These are phyloP conservation scores for Paradendryphiella salina DNA, from an alignment of 2,329 filamentous ascomycete genomes.

Conservation along the genomic window DNA sequence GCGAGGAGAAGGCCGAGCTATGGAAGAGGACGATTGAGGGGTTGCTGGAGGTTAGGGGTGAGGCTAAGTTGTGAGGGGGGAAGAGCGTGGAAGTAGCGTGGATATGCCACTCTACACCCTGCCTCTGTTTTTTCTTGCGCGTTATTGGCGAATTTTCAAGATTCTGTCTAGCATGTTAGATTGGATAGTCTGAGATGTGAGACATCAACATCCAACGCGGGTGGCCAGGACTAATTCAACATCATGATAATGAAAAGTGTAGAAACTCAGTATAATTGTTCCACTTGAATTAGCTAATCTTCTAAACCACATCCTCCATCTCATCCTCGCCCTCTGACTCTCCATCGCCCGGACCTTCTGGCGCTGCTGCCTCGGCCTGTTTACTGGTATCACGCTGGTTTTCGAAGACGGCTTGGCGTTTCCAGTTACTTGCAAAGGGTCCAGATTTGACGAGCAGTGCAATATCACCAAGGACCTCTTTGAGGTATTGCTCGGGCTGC, in stretches of 20 bases:
- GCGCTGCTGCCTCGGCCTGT: slow-evolving; percentile 31
- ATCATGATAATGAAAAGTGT: too few relatives aligned
- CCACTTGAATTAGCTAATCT: background rate
- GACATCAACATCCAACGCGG: too few relatives aligned
- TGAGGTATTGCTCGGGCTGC: slow-evolving; percentile 92
- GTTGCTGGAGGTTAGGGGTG: slow-evolving; percentile 33
- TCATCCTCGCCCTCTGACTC: slow-evolving; percentile 71
- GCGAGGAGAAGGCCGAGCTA: slow-evolving; percentile 31
- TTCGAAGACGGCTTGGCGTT: slow-evolving; percentile 70
- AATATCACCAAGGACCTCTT: slow-evolving; percentile 79
- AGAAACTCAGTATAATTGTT: too few relatives aligned
- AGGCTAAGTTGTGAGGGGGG: slow-evolving; percentile 20
- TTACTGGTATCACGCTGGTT: slow-evolving; percentile 49
- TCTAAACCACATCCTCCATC: slow-evolving; percentile 73
- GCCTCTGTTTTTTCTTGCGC: too few relatives aligned
- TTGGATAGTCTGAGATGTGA: too few relatives aligned
- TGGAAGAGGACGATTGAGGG: slow-evolving; percentile 41
- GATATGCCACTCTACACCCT: too few relatives aligned
- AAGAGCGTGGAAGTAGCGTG: too few relatives aligned
- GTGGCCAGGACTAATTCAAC: too few relatives aligned
- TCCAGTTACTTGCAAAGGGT: slow-evolving; percentile 83
- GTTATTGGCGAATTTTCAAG: too few relatives aligned
- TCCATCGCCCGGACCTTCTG: slow-evolving; percentile 56
- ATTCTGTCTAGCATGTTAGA: too few relatives aligned
- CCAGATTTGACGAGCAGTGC: slow-evolving; percentile 82